Percentiles rank a stretch among this genome's conserved stretches.
phyloP scores from a whole-genome alignment of 345 rosid genomes.

The Mangifera indica region DNA sequence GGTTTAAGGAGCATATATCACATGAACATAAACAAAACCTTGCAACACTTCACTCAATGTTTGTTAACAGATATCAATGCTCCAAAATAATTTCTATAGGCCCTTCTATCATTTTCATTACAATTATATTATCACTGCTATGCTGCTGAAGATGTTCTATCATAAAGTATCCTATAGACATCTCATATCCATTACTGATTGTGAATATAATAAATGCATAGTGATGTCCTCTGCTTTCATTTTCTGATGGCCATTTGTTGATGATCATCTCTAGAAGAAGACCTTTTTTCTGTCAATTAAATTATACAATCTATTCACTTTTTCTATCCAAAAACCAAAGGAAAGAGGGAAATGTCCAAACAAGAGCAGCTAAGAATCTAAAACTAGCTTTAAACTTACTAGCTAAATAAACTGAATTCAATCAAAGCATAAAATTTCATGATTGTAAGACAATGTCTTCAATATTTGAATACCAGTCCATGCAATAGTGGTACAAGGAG shows the following conservation, averaged over 20 bases:
- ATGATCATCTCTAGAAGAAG: neutral
- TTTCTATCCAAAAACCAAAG: neutral
- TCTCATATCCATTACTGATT: neutral
- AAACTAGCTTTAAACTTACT: neutral
- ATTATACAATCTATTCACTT: neutral
- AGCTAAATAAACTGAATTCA: neutral
- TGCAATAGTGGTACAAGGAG: conserved; percentile 8
- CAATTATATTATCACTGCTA: neutral
- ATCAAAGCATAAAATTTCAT: neutral
- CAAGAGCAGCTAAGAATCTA: neutral
- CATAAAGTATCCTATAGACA: neutral
- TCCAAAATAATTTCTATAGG: neutral
- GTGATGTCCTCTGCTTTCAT: no score
- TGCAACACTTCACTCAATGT: neutral
- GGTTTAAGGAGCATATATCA: no score
- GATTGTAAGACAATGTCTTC: neutral
- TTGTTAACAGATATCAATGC: neutral
- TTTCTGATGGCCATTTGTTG: neutral
- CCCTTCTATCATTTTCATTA: neutral
- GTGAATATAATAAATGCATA: neutral
- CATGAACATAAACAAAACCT: no score
- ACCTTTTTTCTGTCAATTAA: neutral
- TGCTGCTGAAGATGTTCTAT: no score
- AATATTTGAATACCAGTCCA: conserved; percentile 6
- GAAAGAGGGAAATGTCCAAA: neutral